Evolutionary conservation across 75 land plant genomes (phyloP).

Genomic region (Pinus taeda): DNA sequence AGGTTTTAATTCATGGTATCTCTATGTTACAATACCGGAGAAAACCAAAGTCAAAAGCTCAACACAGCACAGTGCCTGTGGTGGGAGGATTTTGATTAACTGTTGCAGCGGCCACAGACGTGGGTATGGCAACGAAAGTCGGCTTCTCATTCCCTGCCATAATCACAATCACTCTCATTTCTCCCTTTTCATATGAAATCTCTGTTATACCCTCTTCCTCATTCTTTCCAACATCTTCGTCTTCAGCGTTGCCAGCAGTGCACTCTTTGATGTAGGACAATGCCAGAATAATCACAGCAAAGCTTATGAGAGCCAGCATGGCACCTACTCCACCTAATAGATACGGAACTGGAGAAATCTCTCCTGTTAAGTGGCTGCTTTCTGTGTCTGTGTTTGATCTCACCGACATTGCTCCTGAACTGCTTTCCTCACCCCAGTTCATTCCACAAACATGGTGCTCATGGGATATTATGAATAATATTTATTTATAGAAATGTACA

Average conservation of each 20-base stretch:
- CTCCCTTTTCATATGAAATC: background rate
- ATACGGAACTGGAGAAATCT: conserved; percentile 14
- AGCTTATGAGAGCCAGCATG: conserved; percentile 4
- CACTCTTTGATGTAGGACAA: conserved; percentile 5
- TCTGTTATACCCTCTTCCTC: background rate
- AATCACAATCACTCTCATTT: conserved; percentile 10
- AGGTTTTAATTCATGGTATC: no score
- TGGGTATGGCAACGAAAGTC: conserved; percentile 8
- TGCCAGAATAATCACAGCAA: conserved; percentile 11
- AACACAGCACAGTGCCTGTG: no score
- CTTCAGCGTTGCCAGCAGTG: background rate
- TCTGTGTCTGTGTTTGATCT: background rate
- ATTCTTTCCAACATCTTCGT: background rate
- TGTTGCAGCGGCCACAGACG: background rate
- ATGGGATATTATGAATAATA: no score
- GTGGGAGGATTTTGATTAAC: no score
- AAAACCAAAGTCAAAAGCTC: no score
- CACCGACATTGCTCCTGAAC: no score
- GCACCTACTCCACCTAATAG: conserved; percentile 10
- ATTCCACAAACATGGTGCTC: no score
- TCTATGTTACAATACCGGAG: no score
- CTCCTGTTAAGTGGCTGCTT: background rate
- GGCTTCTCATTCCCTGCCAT: conserved; percentile 20
- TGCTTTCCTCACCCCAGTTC: no score
- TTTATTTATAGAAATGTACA: no score